These are phyloP conservation scores for Tillandsia fasciculata DNA, from an alignment of 176 grass and related monocot species.

Conservation along the genomic window DNA sequence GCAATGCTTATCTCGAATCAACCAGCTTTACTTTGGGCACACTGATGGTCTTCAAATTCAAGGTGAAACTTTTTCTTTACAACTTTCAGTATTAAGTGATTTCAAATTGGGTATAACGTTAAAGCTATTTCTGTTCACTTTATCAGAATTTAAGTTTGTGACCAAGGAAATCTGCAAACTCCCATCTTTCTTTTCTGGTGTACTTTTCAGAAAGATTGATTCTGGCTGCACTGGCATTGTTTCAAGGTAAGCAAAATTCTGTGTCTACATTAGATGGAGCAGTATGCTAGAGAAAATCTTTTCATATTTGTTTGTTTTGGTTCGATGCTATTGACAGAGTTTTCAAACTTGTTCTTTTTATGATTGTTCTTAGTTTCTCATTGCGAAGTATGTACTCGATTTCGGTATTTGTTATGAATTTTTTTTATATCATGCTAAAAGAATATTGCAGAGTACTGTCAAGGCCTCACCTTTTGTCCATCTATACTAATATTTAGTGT, in stretches of 20 bases:
- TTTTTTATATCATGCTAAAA: too few species aligned
- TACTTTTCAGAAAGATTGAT: constrained; percentile 78
- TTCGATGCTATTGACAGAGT: not conserved
- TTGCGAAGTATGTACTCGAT: too few species aligned
- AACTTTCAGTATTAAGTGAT: not conserved
- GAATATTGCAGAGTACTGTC: too few species aligned
- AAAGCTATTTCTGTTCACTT: not conserved
- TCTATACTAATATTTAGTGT: too few species aligned
- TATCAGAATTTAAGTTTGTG: constrained; percentile 69
- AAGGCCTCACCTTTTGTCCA: too few species aligned
- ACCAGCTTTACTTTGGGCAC: constrained; percentile 60
- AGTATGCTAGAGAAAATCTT: not conserved
- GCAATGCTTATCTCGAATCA: constrained; percentile 43
- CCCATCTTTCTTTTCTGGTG: constrained; percentile 67
- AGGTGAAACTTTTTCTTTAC: constrained; percentile 27
- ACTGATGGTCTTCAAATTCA: constrained; percentile 55
- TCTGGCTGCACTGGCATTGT: constrained; percentile 44
- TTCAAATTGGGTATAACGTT: not conserved
- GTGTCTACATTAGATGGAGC: not conserved
- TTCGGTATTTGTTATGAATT: too few species aligned
- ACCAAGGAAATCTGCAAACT: constrained; percentile 98
- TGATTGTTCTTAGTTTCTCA: too few species aligned
- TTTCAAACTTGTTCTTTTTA: too few species aligned
- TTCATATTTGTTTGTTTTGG: not conserved
- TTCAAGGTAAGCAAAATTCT: constrained; percentile 43